Evolutionary conservation across 2,329 filamentous ascomycete genomes (phyloP), one percentile per base, ranked within the genome.

Genomic region (Pezicula radicicola): DNA sequence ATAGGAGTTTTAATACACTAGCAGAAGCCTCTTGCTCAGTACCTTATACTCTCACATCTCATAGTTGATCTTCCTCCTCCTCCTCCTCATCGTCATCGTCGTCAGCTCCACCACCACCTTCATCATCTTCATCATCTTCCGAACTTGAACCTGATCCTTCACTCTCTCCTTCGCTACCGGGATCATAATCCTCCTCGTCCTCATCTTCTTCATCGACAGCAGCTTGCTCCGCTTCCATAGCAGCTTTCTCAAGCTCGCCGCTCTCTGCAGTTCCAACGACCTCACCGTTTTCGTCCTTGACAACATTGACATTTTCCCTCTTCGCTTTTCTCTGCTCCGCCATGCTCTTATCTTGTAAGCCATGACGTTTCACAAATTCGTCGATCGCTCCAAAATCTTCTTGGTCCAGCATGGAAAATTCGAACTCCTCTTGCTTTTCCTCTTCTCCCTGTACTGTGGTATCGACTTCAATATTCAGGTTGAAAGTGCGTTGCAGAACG

Each of bases 371-470:
- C 44, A 88, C 75, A 60, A 85, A 88, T n/a, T 63, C 76, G 60
- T 86, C 82, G 55, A 88, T 87, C 19, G 77, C 80, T 4, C 70
- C 72, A 54, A 85, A 87, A 62, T 88, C 83, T 57, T 83, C 81
- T 67, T 88, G 84, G 60, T 88, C 85, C 16, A 88, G 66, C 85
- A 88, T 88, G 36, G 75, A 75, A 56, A 88, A 88, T 63, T 88
- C 84, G 19, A 86, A 69, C 61, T 88, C 84, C 55, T 85, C 79
- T 1, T 74, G 80, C 12, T 65, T 68, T 19, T 52, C 56, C 37
- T 77, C 76, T 15, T 70, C 73, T 10, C 73, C 74, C 45, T 64
- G 30, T 16, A 56, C 59, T 15, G 80, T 80, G 5, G 58, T 58
- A 49, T 64, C 60, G 9, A 85, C 74, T 62, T 87, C 84, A 1